Base-by-base conservation (phyloP, 148 eudicot species). In the Chenopodium album region DNA sequence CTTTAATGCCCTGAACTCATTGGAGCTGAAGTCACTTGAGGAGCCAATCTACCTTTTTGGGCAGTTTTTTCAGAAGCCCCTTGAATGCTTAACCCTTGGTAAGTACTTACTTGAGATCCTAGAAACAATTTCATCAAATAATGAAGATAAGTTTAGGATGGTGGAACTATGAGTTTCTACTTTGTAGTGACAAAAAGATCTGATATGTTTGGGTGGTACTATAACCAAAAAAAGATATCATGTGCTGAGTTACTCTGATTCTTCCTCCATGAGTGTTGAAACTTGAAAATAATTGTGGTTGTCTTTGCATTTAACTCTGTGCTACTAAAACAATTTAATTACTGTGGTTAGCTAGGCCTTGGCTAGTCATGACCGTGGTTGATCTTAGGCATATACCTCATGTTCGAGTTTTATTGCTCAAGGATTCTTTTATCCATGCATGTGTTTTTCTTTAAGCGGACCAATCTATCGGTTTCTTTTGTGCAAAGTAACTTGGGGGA, bases 71-170 rank as follows among this genome's bases (percentile, higher is more conserved):
- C 93, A 89, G 84, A 94, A 97, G 90, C 99, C 99, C 73, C 76
- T 90, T 47, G 99, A 89, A 88, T 97, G 99, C 87, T 89, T 94
- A 86, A 94, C 99, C 56, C 95, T 97, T 31, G 99, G 99, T 97
- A 92, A 88, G 75, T 78, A 12, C 64, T 81, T 81, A 80, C 52
- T 44, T 26, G 54, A 37, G 28, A 37, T 34, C 47, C n/a, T 67
- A 0, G 41, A 17, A 5, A n/a, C 31, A n/a, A 22, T 11, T 34
- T 79, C n/a, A 37, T 20, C 67, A 22, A 10, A 31, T 47, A 2
- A n/a, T 29, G 59, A 34, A 46, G 52, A 7, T 29, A 13, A 19
- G 75, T 66, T 12, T 71, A 17, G 52, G 7, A 37, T 6, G 26
- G 9, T 22, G 10, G 2, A 68, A 12, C 28, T 68, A 31, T 29